Conservation (phyloP, 208 protist genomes). For the Crithidia thermophila region DNA sequence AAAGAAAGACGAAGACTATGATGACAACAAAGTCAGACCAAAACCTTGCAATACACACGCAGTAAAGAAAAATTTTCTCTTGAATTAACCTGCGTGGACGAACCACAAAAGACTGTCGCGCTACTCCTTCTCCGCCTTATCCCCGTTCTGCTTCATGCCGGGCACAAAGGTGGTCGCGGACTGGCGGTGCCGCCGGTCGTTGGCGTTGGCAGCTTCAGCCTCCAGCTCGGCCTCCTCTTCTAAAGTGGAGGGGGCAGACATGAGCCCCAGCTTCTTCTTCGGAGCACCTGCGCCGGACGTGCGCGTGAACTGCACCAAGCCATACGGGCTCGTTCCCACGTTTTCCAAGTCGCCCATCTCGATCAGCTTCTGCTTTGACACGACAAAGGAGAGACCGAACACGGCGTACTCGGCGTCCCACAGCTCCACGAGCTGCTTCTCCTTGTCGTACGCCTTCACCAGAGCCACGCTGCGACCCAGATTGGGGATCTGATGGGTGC, state of each 20-base stretch:
- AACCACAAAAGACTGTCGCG: too few relatives aligned
- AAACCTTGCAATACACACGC: not conserved
- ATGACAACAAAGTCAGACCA: not conserved
- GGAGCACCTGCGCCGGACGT: slow-evolving; percentile 17
- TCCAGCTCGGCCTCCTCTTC: slow-evolving; percentile 59
- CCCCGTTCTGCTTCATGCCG: not conserved
- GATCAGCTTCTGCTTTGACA: slow-evolving; percentile 64
- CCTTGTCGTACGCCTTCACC: slow-evolving; percentile 76
- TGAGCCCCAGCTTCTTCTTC: slow-evolving; percentile 44
- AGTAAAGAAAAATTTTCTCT: too few relatives aligned
- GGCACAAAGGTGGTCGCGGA: slow-evolving; percentile 11
- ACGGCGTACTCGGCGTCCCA: slow-evolving; percentile 87
- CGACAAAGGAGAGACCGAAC: slow-evolving; percentile 67
- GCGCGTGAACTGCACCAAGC: slow-evolving; percentile 68
- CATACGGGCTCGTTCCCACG: slow-evolving; percentile 74
- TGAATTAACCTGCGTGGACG: too few relatives aligned
- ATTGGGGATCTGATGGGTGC: slow-evolving; percentile 55
- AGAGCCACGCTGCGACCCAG: slow-evolving; percentile 77
- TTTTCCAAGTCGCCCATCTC: slow-evolving; percentile 82
- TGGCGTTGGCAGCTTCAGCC: slow-evolving; percentile 5
- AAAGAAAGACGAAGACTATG: not conserved
- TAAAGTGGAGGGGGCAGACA: slow-evolving; percentile 43
- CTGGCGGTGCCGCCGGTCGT: slow-evolving; percentile 1
- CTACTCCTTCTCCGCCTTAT: not conserved
- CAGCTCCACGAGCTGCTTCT: slow-evolving; percentile 66